These are phyloP conservation scores for Candida qinlingensis DNA, from an alignment of 805 yeast species.

Conservation along the genomic window DNA sequence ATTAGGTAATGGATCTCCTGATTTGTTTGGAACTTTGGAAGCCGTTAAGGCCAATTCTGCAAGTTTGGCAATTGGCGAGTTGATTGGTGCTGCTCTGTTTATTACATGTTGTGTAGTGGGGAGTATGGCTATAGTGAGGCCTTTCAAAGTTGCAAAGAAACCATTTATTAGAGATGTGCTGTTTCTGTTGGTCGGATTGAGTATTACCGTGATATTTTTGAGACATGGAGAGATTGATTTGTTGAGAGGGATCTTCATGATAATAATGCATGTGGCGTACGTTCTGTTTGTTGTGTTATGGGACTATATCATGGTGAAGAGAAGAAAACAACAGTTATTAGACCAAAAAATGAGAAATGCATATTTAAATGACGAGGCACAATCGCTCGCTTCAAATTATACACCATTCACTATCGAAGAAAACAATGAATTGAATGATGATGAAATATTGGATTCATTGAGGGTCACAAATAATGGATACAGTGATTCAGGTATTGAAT, in stretches of 20 bases:
- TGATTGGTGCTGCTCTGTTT: constrained; percentile 88
- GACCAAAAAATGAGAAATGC: constrained; percentile 23
- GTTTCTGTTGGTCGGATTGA: constrained; percentile 46
- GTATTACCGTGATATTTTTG: constrained; percentile 46
- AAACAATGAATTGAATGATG: constrained; percentile 21
- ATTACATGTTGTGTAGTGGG: constrained; percentile 84
- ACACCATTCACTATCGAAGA: constrained; percentile 10
- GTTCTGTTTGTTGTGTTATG: constrained; percentile 41
- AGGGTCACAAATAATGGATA: constrained; percentile 1
- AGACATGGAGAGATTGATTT: constrained; percentile 52
- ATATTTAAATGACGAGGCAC: constrained; percentile 3
- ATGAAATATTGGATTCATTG: constrained; percentile 13
- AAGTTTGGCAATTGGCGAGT: constrained; percentile 80
- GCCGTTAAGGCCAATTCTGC: constrained; percentile 70
- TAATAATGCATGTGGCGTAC: constrained; percentile 51
- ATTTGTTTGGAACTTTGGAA: constrained; percentile 76
- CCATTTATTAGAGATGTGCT: constrained; percentile 43
- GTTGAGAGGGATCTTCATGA: constrained; percentile 52
- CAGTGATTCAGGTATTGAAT: constrained; percentile 9
- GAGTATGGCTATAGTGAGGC: constrained; percentile 62
- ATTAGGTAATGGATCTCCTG: constrained; percentile 91
- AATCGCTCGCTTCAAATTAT: constrained; percentile 6
- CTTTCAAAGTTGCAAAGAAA: constrained; percentile 49
- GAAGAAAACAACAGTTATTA: constrained; percentile 14
- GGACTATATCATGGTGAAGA: constrained; percentile 19